Conservation (phyloP, 805 yeast species). For the Lipomyces starkeyi region DNA sequence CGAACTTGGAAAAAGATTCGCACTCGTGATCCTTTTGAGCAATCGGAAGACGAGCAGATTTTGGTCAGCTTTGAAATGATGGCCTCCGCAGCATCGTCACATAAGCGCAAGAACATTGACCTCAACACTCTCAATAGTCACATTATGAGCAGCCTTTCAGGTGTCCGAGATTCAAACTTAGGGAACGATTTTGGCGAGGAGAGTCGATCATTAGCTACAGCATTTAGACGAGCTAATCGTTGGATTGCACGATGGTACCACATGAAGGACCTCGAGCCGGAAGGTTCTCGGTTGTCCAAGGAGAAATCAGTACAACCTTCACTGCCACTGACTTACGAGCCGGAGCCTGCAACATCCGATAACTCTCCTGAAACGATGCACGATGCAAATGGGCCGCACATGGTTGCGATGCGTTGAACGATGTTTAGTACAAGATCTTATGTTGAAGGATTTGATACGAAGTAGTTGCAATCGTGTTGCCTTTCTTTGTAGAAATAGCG, state of each 20-base stretch:
- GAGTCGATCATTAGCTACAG: slow-evolving; percentile 33
- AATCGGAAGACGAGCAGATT: slow-evolving; percentile 45
- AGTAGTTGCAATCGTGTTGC: background rate
- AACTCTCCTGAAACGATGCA: background rate
- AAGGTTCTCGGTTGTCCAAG: background rate
- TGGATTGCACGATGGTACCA: slow-evolving; percentile 42
- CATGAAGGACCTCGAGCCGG: slow-evolving; percentile 9
- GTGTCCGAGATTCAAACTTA: slow-evolving; percentile 25
- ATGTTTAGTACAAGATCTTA: background rate
- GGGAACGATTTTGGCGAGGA: slow-evolving; percentile 44
- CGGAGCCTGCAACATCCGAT: background rate
- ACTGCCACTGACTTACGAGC: background rate
- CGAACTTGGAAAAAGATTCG: slow-evolving; percentile 43
- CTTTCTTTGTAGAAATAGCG: background rate
- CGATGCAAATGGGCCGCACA: background rate
- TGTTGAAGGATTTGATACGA: background rate
- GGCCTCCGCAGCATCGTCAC: slow-evolving; percentile 38
- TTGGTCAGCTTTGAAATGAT: slow-evolving; percentile 34
- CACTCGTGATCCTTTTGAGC: slow-evolving; percentile 46
- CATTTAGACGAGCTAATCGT: slow-evolving; percentile 41
- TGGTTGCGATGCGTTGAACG: background rate
- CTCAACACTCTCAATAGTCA: slow-evolving; percentile 28
- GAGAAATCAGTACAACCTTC: background rate
- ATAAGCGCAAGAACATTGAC: slow-evolving; percentile 34
- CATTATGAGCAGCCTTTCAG: slow-evolving; percentile 25